phyloP scores from a whole-genome alignment of 1,139 yeast genomes.

The Scheffersomyces lignicola region DNA sequence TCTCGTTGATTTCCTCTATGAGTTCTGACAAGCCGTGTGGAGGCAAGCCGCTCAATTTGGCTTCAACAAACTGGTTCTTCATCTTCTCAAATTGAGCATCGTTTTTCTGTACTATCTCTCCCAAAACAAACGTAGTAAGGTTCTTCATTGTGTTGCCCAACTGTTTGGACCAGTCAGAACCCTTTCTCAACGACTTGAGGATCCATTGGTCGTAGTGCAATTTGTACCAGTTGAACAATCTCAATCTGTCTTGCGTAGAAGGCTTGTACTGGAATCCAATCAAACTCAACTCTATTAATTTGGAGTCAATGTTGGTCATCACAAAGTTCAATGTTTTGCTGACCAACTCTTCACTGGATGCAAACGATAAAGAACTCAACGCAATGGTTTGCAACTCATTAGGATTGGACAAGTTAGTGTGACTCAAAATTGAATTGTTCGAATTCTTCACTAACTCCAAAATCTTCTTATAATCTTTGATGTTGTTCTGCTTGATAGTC shows the following conservation, averaged over 20 bases:
- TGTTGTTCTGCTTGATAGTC: conserved; percentile 31
- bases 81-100: conserved; percentile 25
- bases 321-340: conserved; percentile 57
- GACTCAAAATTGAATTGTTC: conserved; percentile 32
- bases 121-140: conserved; percentile 40
- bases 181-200: conserved; percentile 41
- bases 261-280: conserved; percentile 46
- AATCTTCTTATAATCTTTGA: conserved; percentile 58
- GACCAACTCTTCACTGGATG: conserved; percentile 43
- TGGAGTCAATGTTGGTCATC: conserved; percentile 52
- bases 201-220: conserved; percentile 54
- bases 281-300: conserved; percentile 53
- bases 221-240: conserved; percentile 57
- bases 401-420: conserved; percentile 27
- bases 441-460: conserved; percentile 52
- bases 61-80: conserved; percentile 27
- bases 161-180: conserved; percentile 43
- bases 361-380: conserved; percentile 53
- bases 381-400: conserved; percentile 54
- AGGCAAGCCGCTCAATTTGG: conserved; percentile 31
- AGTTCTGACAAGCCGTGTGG: conserved; percentile 33
- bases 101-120: conserved; percentile 39
- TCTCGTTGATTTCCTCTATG: conserved; percentile 12
- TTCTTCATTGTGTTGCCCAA: conserved; percentile 41
- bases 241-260: conserved; percentile 15